Conservation (phyloP, 1,284 basidiomycete genomes). For the Trametes polyzona region DNA sequence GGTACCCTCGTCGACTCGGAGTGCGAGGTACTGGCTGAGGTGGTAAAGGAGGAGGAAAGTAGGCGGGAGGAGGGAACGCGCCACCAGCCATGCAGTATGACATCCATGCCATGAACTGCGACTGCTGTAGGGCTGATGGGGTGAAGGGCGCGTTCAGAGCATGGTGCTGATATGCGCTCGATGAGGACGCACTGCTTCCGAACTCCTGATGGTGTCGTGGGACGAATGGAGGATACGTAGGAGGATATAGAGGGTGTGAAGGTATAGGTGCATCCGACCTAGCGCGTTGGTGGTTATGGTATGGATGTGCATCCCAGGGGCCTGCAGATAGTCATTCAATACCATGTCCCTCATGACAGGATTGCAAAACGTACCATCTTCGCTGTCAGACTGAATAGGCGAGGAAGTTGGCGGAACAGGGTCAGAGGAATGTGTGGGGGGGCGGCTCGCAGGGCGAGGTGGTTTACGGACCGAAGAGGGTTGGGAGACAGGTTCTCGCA, state of each 20-base stretch:
- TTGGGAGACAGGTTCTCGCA: not conserved
- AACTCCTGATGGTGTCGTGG: constrained; percentile 11
- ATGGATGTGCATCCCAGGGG: not conserved
- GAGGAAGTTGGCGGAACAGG: constrained; percentile 15
- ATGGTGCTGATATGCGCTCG: not conserved
- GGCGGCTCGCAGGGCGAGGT: not conserved
- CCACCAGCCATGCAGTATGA: constrained; percentile 33
- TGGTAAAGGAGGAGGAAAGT: constrained; percentile 2
- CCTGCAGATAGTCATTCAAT: constrained; percentile 13
- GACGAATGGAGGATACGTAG: constrained; percentile 23
- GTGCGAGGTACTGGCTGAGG: constrained; percentile 32
- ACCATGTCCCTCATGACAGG: not conserved
- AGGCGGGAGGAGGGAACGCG: constrained; percentile 12
- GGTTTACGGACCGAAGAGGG: not conserved
- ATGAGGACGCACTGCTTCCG: not conserved
- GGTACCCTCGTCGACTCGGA: constrained; percentile 31
- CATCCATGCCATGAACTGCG: constrained; percentile 40
- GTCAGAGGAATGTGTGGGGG: constrained; percentile 17
- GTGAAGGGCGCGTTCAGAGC: constrained; percentile 13
- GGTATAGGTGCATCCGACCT: constrained; percentile 11
- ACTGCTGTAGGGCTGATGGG: constrained; percentile 29
- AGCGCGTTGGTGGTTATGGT: not conserved
- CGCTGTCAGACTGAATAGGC: constrained; percentile 14
- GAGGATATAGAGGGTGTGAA: constrained; percentile 13
- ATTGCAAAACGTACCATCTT: constrained; percentile 19